These are phyloP conservation scores for Taphrina pruni DNA, from an alignment of 1,139 yeast species.

Conservation along the genomic window DNA sequence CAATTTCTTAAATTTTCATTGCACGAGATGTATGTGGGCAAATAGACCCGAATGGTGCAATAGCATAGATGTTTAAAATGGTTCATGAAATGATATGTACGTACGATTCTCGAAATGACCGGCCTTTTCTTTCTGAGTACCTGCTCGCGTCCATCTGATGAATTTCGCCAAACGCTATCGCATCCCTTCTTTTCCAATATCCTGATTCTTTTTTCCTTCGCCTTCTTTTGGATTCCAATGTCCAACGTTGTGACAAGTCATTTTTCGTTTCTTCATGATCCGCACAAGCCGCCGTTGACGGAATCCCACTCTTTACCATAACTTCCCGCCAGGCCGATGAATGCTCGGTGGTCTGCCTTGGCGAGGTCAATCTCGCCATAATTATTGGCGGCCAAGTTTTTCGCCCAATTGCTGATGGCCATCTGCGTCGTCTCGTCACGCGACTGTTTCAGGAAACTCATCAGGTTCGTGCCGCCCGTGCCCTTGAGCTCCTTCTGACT, in stretches of 20 bases:
- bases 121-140: too few species aligned
- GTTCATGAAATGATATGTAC: too few species aligned
- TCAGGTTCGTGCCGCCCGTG: slow-evolving; percentile 90
- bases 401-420: slow-evolving; percentile 91
- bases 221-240: too few species aligned
- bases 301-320: slow-evolving; percentile 32
- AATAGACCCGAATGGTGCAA: too few species aligned
- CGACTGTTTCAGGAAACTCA: slow-evolving; percentile 91
- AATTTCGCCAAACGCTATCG: slow-evolving; percentile 5
- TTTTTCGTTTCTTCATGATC: background rate
- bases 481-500: slow-evolving; percentile 69
- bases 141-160: too few species aligned
- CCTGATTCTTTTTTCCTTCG: too few species aligned
- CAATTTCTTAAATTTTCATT: too few species aligned
- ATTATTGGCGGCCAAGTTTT: slow-evolving; percentile 56
- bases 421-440: slow-evolving; percentile 94
- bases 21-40: too few species aligned
- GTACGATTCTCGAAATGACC: too few species aligned
- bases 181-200: background rate
- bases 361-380: slow-evolving; percentile 32
- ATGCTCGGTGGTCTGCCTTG: slow-evolving; percentile 28
- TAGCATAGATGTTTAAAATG: too few species aligned
- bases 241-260: too few species aligned
- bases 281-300: slow-evolving; percentile 31
- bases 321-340: slow-evolving; percentile 33